Evolutionary conservation across 2,329 filamentous ascomycete species (phyloP), one percentile per base, ranked within the genome.

Genomic region (Samsoniella hepiali): DNA sequence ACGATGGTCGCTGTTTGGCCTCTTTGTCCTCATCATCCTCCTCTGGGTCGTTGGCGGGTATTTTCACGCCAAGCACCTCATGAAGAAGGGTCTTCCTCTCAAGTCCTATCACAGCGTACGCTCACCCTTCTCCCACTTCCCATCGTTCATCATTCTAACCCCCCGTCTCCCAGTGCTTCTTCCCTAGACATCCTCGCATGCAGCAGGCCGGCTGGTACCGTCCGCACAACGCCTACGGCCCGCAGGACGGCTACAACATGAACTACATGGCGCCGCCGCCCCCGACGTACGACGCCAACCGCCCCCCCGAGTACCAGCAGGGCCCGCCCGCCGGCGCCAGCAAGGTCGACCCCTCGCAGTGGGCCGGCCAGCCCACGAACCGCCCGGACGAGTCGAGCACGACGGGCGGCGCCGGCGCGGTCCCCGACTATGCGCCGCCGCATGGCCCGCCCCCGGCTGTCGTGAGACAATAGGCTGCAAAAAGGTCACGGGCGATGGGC

Each of bases 1-100:
- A 69, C 90, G 91, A 75, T 94, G 90, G 85, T 81, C 83, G 54
- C 76, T 94, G 65, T 85, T 93, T 71, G 82, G 84, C 65, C 77
- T 79, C 66, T 72, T 94, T 67, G 78, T 91, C 69, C 64, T 82
- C 62, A 63, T 86, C 65, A 75, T 91, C 70, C 73, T 85, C 59
- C 69, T 81, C 49, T 91, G 87, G 80, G 79, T 93, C 69, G 68
- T 91, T 61, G 80, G 85, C 64, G 90, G 89, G 65, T 89, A 90
- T 73, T 76, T 84, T 54, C 91, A 94, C 75, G 91, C 90, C 53
- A 85, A 85, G 72, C 76, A 77, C 53, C 82, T 91, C 54, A 79
- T 93, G 67, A 81, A 78, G 65, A 88, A 87, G 73, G 90, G 90
- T 1, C 78, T 87, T 44, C 78, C 81, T 22, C 88, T 90, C 17